Conservation (phyloP, 1,284 basidiomycete genomes). For the Cystobasidiaceae sp. region DNA sequence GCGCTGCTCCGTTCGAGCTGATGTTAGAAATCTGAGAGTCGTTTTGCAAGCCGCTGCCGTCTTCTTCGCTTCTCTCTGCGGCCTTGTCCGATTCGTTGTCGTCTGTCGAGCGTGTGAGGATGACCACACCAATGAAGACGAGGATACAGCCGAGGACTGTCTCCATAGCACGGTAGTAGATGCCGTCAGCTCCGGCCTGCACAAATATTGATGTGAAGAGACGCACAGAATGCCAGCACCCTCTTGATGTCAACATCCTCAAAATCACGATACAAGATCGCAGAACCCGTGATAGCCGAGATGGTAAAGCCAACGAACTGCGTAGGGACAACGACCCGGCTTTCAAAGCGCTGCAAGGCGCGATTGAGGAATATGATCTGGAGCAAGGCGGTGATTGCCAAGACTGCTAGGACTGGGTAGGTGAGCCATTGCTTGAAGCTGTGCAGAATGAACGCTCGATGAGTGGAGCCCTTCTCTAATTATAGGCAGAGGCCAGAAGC, state of each 20-base stretch:
- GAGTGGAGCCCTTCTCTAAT: conserved; percentile 53
- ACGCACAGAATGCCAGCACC: conserved; percentile 43
- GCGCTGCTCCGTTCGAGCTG: neutral
- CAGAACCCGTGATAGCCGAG: conserved; percentile 83
- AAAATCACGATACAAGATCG: conserved; percentile 91
- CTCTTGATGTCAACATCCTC: conserved; percentile 49
- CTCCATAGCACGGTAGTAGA: too few relatives aligned
- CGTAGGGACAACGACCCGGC: conserved; percentile 78
- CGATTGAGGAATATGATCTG: conserved; percentile 90
- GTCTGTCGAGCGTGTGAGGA: conserved; percentile 6
- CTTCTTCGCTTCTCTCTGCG: neutral
- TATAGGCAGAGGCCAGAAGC: conserved; percentile 70
- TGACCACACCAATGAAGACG: conserved; percentile 26
- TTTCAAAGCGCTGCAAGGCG: conserved; percentile 81
- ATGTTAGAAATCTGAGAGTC: neutral
- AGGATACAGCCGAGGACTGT: conserved; percentile 11
- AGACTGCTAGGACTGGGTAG: conserved; percentile 54
- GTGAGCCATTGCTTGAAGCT: conserved; percentile 42
- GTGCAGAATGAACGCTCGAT: neutral
- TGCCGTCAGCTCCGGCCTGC: too few relatives aligned
- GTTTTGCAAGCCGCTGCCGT: neutral
- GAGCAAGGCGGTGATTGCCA: conserved; percentile 72
- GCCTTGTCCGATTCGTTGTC: neutral
- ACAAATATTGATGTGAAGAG: too few relatives aligned
- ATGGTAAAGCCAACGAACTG: conserved; percentile 81